Base-by-base conservation (phyloP, 2,329 filamentous ascomycete genomes). In the Colletotrichum tamarilloi region DNA sequence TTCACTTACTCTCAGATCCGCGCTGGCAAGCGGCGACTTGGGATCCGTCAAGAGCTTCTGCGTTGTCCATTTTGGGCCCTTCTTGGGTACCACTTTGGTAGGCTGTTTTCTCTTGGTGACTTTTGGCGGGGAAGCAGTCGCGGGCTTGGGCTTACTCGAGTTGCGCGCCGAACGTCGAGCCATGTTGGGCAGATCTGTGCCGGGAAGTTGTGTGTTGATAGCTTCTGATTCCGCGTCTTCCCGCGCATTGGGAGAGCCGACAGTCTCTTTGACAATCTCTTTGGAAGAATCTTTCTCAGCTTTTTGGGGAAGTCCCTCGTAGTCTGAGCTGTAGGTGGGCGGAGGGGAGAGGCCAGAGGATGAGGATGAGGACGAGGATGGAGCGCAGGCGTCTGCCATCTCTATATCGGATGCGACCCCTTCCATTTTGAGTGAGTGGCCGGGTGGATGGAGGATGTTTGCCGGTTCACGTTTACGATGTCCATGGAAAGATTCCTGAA, bases 11-110 rank as follows among this genome's bases (percentile, higher is more conserved):
- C 83, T 77, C 12, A 85, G 74, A 67, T 85, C 81, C 6, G 82
- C 82, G 19, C 76, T 79, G 19, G 82, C 83, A 1, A 85, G 75
- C 30, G 83, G 83, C 2, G 84, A 85, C 32, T 81, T 84, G 1
- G 79, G 74, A 58, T 84, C 79, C 11, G 78, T 81, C 22, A 84
- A 75, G 26, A 85, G 79, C 19, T 77, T 81, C 16, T 83, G 80
- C 4, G 79, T 74, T 28, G 79, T 78, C 83, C 83, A 85, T 75
- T 80, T 83, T 0, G 79, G 77, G 14, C 28, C 24, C 70, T 80
- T 84, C 67, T 77, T 79, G 7, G 70, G 62, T 3, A 71, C n/a
- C 24, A 76, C 77, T 42, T 74, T 80, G 11, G 77, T 59, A 24
- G 68, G 57, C 28, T 60, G 58, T 55, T 73, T 75, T 30, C 46